Evolutionary conservation across 2,329 filamentous ascomycete genomes (phyloP).

Genomic region (Elsinoe necatrix): DNA sequence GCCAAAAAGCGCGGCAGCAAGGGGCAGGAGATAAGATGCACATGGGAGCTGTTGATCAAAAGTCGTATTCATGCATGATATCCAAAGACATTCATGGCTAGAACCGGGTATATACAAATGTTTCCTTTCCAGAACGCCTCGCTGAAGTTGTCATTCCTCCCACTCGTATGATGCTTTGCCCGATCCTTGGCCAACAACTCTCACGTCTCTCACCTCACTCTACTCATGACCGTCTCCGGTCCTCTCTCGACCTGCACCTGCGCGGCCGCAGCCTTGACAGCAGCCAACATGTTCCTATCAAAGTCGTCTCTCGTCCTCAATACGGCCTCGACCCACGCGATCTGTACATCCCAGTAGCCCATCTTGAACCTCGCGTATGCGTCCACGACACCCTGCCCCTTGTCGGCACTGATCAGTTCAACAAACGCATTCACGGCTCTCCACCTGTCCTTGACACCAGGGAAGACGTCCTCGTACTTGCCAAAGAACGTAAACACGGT

Average conservation of each 20-base stretch:
- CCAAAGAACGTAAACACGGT: conserved; percentile 87
- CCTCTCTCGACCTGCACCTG: conserved; percentile 74
- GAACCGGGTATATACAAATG: conserved; percentile 13
- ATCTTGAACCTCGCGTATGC: conserved; percentile 78
- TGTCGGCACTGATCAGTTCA: conserved; percentile 63
- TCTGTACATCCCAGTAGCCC: conserved; percentile 86
- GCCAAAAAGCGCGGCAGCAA: background rate
- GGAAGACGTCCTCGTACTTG: conserved; percentile 60
- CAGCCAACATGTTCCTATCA: conserved; percentile 79
- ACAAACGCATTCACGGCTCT: conserved; percentile 79
- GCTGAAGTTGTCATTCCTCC: background rate
- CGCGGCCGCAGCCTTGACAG: conserved; percentile 80
- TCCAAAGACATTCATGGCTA: conserved; percentile 4
- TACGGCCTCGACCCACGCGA: conserved; percentile 92
- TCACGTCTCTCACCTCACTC: conserved; percentile 55
- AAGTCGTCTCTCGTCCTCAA: conserved; percentile 84
- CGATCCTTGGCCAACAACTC: too few species aligned
- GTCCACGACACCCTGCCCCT: conserved; percentile 62
- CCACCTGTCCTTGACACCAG: conserved; percentile 83
- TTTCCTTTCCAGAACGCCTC: conserved; percentile 7
- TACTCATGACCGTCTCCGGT: conserved; percentile 87
- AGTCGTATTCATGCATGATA: conserved; percentile 12
- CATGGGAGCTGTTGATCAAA: conserved; percentile 1
- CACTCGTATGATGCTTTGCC: background rate
- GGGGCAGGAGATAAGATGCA: background rate